Evolutionary conservation across 2,329 filamentous ascomycete species (phyloP).

Genomic region (Drechslerella coelobrocha): DNA sequence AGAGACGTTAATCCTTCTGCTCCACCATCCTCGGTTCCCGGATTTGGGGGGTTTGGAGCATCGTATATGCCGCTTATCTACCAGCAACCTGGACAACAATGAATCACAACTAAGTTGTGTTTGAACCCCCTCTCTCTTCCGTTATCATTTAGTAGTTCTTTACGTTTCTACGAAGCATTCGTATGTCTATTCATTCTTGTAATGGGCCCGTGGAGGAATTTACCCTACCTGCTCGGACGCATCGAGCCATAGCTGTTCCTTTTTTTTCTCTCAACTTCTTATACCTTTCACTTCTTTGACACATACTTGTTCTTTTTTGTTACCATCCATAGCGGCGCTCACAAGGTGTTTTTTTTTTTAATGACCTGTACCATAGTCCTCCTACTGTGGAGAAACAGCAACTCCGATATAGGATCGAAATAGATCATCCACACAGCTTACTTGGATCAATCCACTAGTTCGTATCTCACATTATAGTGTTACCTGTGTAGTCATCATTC

Average conservation of each 20-base stretch:
- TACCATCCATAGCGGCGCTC: constrained; percentile 22
- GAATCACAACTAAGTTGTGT: neutral
- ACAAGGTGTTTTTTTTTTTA: constrained; percentile 21
- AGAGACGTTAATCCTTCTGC: constrained; percentile 35
- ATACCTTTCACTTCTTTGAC: constrained; percentile 8
- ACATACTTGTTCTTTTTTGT: neutral
- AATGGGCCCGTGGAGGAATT: neutral
- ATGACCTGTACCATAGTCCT: constrained; percentile 31
- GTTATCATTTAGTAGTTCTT: neutral
- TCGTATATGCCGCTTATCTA: constrained; percentile 43
- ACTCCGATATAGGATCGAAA: neutral
- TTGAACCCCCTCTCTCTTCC: neutral
- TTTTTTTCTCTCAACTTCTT: neutral
- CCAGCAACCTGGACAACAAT: constrained; percentile 46
- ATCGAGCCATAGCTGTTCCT: constrained; percentile 6
- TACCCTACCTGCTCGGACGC: constrained; percentile 20
- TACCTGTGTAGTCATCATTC: too few species aligned
- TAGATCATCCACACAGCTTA: too few species aligned
- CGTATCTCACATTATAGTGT: too few species aligned
- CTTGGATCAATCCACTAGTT: too few species aligned
- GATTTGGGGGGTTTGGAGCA: constrained; percentile 38
- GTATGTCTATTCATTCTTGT: neutral
- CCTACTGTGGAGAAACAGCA: neutral
- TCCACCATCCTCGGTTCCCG: constrained; percentile 27
- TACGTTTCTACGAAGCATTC: neutral